These are phyloP conservation scores for Stachybotrys chartarum DNA, from an alignment of 2,329 filamentous ascomycete species.

Conservation along the genomic window DNA sequence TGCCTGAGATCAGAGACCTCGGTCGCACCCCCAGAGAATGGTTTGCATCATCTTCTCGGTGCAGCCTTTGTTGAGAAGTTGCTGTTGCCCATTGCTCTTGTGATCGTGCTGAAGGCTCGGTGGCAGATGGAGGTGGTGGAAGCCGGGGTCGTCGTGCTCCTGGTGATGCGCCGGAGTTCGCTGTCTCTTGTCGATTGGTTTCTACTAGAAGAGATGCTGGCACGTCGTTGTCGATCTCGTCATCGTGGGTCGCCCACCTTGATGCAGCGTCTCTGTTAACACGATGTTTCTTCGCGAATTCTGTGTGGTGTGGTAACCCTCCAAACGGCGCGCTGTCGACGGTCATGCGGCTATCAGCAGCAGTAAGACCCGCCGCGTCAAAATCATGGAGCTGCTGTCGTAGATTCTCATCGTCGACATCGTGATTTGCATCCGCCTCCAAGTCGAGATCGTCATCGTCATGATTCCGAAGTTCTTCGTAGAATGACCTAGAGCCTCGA, in stretches of 20 bases:
- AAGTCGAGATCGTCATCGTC: slow-evolving; percentile 29
- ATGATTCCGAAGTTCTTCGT: slow-evolving; percentile 38
- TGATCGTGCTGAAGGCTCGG: slow-evolving; percentile 34
- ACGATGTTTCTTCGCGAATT: slow-evolving; percentile 2
- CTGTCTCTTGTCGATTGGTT: slow-evolving; percentile 25
- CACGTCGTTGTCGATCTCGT: slow-evolving; percentile 53
- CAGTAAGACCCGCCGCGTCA: slow-evolving; percentile 37
- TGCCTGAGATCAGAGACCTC: slow-evolving; percentile 18
- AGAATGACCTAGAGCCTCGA: slow-evolving; percentile 34
- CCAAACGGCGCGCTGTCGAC: slow-evolving; percentile 26
- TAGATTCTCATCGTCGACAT: slow-evolving; percentile 47
- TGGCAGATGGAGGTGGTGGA: slow-evolving; percentile 16
- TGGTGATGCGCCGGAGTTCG: slow-evolving; percentile 11
- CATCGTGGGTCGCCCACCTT: slow-evolving; percentile 30
- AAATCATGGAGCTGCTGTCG: slow-evolving; percentile 43
- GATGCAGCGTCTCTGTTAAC: slow-evolving; percentile 8
- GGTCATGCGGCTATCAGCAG: slow-evolving; percentile 39
- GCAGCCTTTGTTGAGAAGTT: slow-evolving; percentile 44
- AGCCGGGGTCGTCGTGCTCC: slow-evolving; percentile 5
- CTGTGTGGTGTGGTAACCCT: slow-evolving; percentile 3
- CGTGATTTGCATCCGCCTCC: slow-evolving; percentile 34
- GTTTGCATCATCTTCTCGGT: slow-evolving; percentile 27
- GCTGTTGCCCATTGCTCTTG: slow-evolving; percentile 48
- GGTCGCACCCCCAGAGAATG: slow-evolving; percentile 10
- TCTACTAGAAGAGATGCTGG: slow-evolving; percentile 58